A percentile compares a stretch with the other conserved stretches of the same genome.
Evolutionary conservation across 176 grass and related monocot species (phyloP).

Genomic region (Alopecurus myosuroides): DNA sequence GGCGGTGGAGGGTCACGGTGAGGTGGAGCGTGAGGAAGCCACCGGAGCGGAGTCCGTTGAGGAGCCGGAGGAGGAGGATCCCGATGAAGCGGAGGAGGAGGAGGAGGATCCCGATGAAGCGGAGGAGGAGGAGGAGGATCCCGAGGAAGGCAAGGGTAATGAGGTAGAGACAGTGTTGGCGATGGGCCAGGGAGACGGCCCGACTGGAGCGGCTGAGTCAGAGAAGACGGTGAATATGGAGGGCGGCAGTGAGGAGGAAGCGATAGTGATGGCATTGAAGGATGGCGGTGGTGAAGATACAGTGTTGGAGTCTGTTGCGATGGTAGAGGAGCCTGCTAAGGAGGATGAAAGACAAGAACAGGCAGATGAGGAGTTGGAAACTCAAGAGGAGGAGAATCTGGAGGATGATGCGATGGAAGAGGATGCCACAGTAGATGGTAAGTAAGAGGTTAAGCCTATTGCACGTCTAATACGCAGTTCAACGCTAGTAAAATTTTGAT

Average conservation of each 20-base stretch:
- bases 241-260: not conserved
- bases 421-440: not conserved
- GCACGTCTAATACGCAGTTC: not conserved
- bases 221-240: not conserved
- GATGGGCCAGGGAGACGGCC: not conserved
- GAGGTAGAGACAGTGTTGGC: not conserved
- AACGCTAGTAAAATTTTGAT: not conserved
- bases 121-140: not conserved
- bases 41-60: not conserved
- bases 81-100: not conserved
- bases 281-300: not conserved
- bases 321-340: not conserved
- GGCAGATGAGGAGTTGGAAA: not conserved
- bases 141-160: not conserved
- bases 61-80: not conserved
- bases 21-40: slow-evolving; percentile 19
- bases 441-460: not conserved
- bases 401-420: not conserved
- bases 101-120: slow-evolving; percentile 2
- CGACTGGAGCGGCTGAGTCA: not conserved
- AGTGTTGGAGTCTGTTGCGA: not conserved
- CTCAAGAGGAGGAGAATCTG: slow-evolving; percentile 5
- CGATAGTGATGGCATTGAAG: not conserved
- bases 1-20: slow-evolving; percentile 13
- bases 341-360: not conserved